Base-by-base conservation (phyloP, 2,329 filamentous ascomycete genomes). In the Pseudofabraea citricarpa region DNA sequence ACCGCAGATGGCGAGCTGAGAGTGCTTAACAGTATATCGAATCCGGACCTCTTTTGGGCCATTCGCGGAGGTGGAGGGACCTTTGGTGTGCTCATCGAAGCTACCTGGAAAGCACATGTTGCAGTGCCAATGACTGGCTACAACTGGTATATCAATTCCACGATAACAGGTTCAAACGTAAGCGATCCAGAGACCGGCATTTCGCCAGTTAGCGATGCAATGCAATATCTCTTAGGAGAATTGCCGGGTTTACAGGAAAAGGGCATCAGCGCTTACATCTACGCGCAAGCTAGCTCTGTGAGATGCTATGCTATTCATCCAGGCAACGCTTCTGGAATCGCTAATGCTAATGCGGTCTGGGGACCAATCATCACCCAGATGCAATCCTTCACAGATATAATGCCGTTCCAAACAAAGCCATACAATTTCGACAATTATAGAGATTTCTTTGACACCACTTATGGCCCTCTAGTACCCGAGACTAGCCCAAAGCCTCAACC, bases 41-140 rank as follows among this genome's bases (percentile, higher is more conserved):
- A 77, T 27, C 26, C 54, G 0, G 71, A 74, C 26, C 58, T 73
- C 4, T 74, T 72, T 55, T 73, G 69, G 70, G 69, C 64, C 37
- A 9, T 47, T 38, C 32, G 43, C 19, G 36, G 49, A 3, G 26
- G 40, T 9, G 38, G 74, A 2, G 72, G 72, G 13, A 81, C 75
- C 0, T 83, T 78, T 54, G 79, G 74, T 0, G 67, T 83, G 1
- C 68, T 82, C 18, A 70, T 69, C 2, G 76, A 74, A 0, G 61
- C 81, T 33, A 81, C 77, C 0, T 56, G 75, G 9, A 71, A 72
- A 46, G 71, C 73, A 0, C 65, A 69, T 0, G 69, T 66, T 3
- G 54, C 53, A 4, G 24, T 32, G 5, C 38, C 38, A n/a, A 19
- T 41, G 8, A n/a, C 29, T 12, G 29, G 8, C 7, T n/a, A 32